phyloP scores from a whole-genome alignment of 345 rosid species.

The Camelina laxa region DNA sequence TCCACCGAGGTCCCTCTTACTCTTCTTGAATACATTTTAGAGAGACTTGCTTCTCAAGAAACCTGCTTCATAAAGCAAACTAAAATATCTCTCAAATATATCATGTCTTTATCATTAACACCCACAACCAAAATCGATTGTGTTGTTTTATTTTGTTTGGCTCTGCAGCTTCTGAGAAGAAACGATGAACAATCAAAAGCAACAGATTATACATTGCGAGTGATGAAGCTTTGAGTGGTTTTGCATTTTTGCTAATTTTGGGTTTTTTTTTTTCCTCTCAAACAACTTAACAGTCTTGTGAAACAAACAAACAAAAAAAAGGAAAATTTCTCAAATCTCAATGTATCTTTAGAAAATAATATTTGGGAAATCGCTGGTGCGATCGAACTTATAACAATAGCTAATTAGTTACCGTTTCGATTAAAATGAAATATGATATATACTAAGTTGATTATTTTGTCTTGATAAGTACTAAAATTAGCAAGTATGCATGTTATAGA shows the following conservation, averaged over 20 bases:
- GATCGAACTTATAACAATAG: not conserved
- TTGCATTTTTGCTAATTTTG: constrained; percentile 33
- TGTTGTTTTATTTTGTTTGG: constrained; percentile 9
- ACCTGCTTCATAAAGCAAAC: constrained; percentile 22
- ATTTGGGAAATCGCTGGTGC: constrained; percentile 25
- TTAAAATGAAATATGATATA: not conserved
- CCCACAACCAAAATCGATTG: constrained; percentile 18
- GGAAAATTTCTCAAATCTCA: not conserved
- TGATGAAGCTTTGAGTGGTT: constrained; percentile 21
- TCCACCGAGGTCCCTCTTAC: not conserved
- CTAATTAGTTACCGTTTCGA: not conserved
- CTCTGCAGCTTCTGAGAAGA: constrained; percentile 25
- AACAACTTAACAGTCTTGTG: constrained; percentile 36
- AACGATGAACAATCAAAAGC: constrained; percentile 14
- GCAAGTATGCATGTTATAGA: not conserved
- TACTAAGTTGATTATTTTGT: not conserved
- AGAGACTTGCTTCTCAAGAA: constrained; percentile 34
- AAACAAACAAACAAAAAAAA: constrained; percentile 28
- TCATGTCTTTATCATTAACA: constrained; percentile 9
- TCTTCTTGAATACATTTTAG: constrained; percentile 38
- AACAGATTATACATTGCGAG: constrained; percentile 25
- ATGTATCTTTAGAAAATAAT: constrained; percentile 27
- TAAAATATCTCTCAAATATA: not conserved
- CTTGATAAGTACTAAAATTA: not conserved
- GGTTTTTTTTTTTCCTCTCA: not conserved